phyloP scores from a whole-genome alignment of 2,329 filamentous ascomycete species.

The Ceratocystis huliohia region DNA sequence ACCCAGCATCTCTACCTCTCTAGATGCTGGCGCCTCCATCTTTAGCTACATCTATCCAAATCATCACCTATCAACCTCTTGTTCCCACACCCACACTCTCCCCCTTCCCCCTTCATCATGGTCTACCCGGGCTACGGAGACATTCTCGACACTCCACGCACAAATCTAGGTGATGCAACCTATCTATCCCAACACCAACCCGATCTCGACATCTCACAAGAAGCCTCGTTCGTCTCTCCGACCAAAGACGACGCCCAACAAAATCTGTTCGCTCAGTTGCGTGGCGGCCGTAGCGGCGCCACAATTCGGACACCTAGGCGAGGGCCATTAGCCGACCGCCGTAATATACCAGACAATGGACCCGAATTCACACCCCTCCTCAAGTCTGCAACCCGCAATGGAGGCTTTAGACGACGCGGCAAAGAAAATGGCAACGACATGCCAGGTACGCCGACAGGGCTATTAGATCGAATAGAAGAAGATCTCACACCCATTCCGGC shows the following conservation, averaged over 20 bases:
- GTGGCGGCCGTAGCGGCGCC: conserved; percentile 43
- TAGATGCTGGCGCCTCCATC: too few relatives aligned
- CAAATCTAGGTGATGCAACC: conserved; percentile 71
- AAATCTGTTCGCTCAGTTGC: conserved; percentile 63
- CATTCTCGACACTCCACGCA: conserved; percentile 73
- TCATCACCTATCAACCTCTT: not conserved
- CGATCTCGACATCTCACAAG: conserved; percentile 74
- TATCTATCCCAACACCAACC: conserved; percentile 53
- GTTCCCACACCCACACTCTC: not conserved
- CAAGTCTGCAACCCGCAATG: conserved; percentile 64
- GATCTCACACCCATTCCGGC: conserved; percentile 63
- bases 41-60: not conserved
- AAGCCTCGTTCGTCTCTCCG: conserved; percentile 75
- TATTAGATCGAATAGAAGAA: conserved; percentile 49
- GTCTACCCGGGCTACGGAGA: conserved; percentile 48
- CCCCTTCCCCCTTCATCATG: conserved; percentile 34
- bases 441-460: conserved; percentile 51
- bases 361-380: conserved; percentile 91
- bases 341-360: conserved; percentile 54
- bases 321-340: conserved; percentile 58
- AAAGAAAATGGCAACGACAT: conserved; percentile 49
- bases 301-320: conserved; percentile 48
- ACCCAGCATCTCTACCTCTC: too few relatives aligned
- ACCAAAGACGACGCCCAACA: conserved; percentile 48
- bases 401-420: conserved; percentile 47